Evolutionary conservation across 352 stramenopile species (phyloP).

Genomic region (Paralagenidium karlingii): DNA sequence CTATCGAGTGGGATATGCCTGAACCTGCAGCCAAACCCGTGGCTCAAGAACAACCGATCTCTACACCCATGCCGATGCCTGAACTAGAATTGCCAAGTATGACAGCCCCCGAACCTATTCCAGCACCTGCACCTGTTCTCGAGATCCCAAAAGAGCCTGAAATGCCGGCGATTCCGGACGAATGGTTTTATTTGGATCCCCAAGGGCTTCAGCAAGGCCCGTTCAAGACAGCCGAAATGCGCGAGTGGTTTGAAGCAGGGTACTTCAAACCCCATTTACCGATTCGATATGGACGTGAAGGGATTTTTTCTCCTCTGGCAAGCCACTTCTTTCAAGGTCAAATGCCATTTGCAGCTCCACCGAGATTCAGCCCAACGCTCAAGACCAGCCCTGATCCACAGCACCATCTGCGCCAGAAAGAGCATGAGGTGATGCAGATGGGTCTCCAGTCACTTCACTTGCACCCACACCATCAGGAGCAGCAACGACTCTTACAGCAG

Average conservation of each 20-base stretch:
- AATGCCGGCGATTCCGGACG: slow-evolving; percentile 38
- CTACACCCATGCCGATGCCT: too few relatives aligned
- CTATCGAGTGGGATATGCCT: too few relatives aligned
- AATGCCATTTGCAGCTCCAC: slow-evolving; percentile 40
- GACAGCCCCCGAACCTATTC: not conserved
- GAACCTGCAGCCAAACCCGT: too few relatives aligned
- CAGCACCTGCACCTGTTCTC: not conserved
- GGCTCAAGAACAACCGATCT: too few relatives aligned
- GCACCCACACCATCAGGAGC: slow-evolving; percentile 42
- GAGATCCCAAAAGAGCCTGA: slow-evolving; percentile 11
- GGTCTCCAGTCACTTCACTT: slow-evolving; percentile 42
- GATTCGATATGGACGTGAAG: slow-evolving; percentile 69
- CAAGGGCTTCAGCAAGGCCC: slow-evolving; percentile 71
- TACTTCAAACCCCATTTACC: slow-evolving; percentile 85
- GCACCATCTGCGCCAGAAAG: slow-evolving; percentile 2
- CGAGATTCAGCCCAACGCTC: slow-evolving; percentile 14
- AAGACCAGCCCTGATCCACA: slow-evolving; percentile 3
- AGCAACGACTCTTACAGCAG: slow-evolving; percentile 51
- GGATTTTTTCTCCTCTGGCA: slow-evolving; percentile 53
- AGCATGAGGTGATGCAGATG: slow-evolving; percentile 28
- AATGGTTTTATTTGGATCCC: slow-evolving; percentile 82
- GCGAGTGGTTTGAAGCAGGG: slow-evolving; percentile 80
- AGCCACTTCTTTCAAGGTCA: slow-evolving; percentile 64
- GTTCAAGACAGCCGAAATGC: slow-evolving; percentile 81
- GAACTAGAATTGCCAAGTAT: too few relatives aligned